phyloP scores from a whole-genome alignment of 2,329 filamentous ascomycete genomes.

The Penicillium sp. region DNA sequence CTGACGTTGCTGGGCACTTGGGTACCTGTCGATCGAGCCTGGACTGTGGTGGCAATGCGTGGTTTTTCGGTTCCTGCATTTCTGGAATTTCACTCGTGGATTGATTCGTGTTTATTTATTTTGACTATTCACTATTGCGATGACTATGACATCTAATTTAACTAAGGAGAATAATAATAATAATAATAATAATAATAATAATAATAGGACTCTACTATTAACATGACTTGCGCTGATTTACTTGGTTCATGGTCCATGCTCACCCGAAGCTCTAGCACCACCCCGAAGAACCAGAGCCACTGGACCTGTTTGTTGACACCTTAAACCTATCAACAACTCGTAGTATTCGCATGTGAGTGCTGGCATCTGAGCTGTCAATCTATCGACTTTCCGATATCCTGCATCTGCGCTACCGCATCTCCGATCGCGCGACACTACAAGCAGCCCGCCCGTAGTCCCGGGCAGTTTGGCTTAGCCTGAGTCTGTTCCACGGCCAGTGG shows the following conservation, averaged over 20 bases:
- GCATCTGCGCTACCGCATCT: slow-evolving; percentile 2
- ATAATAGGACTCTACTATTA: background rate
- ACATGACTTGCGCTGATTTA: background rate
- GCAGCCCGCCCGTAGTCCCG: background rate
- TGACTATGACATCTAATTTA: too few relatives aligned
- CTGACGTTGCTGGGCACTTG: slow-evolving; percentile 22
- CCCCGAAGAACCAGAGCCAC: background rate
- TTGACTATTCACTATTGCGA: background rate
- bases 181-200: too few relatives aligned
- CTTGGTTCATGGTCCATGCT: slow-evolving; percentile 2
- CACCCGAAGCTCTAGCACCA: background rate
- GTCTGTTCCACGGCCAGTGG: slow-evolving; percentile 9
- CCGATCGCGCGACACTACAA: slow-evolving; percentile 7
- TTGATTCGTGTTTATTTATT: background rate
- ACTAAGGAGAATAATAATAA: too few relatives aligned
- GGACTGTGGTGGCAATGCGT: slow-evolving; percentile 17
- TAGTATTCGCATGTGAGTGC: background rate
- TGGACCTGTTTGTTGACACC: background rate
- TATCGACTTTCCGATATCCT: background rate
- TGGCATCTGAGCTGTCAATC: background rate
- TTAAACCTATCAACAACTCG: background rate
- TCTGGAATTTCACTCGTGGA: background rate
- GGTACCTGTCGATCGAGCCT: slow-evolving; percentile 27
- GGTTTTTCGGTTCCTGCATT: slow-evolving; percentile 1
- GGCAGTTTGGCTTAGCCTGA: slow-evolving; percentile 5